These are phyloP conservation scores for Pseudopyricularia javanii DNA, from an alignment of 2,329 filamentous ascomycete species.

Conservation along the genomic window DNA sequence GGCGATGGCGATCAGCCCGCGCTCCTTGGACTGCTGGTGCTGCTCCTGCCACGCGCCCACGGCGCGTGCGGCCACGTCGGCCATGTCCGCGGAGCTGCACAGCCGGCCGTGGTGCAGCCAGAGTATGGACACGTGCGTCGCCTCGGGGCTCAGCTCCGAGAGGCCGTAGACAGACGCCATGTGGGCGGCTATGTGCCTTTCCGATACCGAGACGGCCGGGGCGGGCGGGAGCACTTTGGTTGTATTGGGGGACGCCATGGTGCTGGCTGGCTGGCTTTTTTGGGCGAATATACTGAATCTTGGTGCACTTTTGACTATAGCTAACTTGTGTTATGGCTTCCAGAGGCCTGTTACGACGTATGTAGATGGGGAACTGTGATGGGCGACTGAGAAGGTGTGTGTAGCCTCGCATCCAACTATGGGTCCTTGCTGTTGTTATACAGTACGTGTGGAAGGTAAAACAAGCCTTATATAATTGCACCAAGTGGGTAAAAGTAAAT, in stretches of 20 bases:
- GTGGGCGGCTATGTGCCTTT: conserved; percentile 65
- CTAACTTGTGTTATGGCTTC: too few species aligned
- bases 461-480: too few species aligned
- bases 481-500: too few species aligned
- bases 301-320: too few species aligned
- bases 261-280: too few species aligned
- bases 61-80: conserved; percentile 54
- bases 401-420: too few species aligned
- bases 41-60: conserved; percentile 54
- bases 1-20: conserved; percentile 65
- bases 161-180: conserved; percentile 72
- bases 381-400: too few species aligned
- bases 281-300: too few species aligned
- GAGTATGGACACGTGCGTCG: conserved; percentile 57
- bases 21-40: conserved; percentile 13
- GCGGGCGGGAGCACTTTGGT: conserved; percentile 18
- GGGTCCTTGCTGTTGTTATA: too few species aligned
- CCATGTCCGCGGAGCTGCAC: conserved; percentile 61
- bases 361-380: too few species aligned
- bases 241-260: conserved; percentile 3
- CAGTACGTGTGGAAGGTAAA: too few species aligned
- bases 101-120: conserved; percentile 83
- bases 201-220: conserved; percentile 47
- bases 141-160: conserved; percentile 47
- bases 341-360: too few species aligned